These are phyloP conservation scores for Alternaria triticimaculans DNA, from an alignment of 2,329 filamentous ascomycete genomes.

Conservation along the genomic window DNA sequence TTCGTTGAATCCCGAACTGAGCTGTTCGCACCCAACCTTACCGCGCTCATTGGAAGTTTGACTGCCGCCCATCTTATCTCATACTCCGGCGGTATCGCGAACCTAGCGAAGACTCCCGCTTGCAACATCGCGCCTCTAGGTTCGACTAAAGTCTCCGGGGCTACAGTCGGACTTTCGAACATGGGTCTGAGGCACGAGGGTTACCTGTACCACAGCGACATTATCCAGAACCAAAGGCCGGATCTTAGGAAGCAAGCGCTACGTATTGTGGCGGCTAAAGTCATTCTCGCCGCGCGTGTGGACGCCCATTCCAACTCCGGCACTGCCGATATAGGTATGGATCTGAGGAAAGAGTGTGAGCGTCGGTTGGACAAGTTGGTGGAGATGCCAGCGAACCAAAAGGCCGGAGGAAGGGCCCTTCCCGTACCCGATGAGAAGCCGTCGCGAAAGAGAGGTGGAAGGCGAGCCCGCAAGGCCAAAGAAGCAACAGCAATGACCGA, in stretches of 20 bases:
- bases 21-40: conserved; percentile 92
- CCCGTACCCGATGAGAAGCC: conserved; percentile 80
- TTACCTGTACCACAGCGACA: conserved; percentile 88
- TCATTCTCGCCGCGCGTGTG: conserved; percentile 89
- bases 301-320: conserved; percentile 83
- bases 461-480: conserved; percentile 91
- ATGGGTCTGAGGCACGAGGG: conserved; percentile 90
- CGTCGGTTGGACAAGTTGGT: conserved; percentile 91
- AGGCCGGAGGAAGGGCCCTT: conserved; percentile 63
- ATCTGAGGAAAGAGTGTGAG: conserved; percentile 81
- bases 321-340: conserved; percentile 82
- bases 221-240: conserved; percentile 82
- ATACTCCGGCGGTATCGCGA: conserved; percentile 85
- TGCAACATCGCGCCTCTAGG: conserved; percentile 93
- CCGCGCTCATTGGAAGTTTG: conserved; percentile 85
- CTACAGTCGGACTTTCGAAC: conserved; percentile 84
- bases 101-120: conserved; percentile 87
- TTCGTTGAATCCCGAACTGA: conserved; percentile 98
- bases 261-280: conserved; percentile 91
- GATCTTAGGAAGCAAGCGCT: conserved; percentile 93
- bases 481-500: conserved; percentile 98
- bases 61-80: conserved; percentile 97
- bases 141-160: conserved; percentile 81
- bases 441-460: conserved; percentile 86
- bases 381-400: conserved; percentile 88